Conservation (phyloP, 1,284 basidiomycete genomes). For the Mycocalia duriaeana region DNA sequence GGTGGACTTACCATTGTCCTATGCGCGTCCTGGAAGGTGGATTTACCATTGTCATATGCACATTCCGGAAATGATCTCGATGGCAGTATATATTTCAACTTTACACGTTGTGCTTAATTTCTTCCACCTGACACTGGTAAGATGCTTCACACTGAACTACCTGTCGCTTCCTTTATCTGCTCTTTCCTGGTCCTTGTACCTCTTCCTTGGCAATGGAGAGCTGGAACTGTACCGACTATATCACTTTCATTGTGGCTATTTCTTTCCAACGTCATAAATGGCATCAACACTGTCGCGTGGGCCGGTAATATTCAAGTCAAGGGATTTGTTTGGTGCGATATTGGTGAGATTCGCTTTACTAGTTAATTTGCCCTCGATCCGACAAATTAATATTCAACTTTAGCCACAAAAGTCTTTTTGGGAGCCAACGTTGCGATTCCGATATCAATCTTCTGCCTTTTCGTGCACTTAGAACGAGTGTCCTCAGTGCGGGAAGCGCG, state of each 20-base stretch:
- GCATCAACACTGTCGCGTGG: slow-evolving; percentile 43
- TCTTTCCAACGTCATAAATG: slow-evolving; percentile 27
- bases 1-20: background rate
- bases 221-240: slow-evolving; percentile 40
- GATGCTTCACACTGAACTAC: slow-evolving; percentile 15
- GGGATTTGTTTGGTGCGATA: slow-evolving; percentile 47
- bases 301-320: slow-evolving; percentile 26
- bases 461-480: background rate
- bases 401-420: slow-evolving; percentile 21
- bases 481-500: no score
- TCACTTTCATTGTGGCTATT: slow-evolving; percentile 30
- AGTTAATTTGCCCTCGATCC: no score
- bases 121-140: background rate
- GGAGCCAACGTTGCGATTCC: slow-evolving; percentile 26
- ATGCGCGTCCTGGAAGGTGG: background rate
- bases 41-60: background rate
- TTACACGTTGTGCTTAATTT: no score
- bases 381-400: no score
- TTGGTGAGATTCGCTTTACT: no score
- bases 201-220: slow-evolving; percentile 42
- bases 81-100: no score
- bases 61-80: no score
- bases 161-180: slow-evolving; percentile 29
- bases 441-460: slow-evolving; percentile 19
- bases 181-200: slow-evolving; percentile 33